Evolutionary conservation across 148 eudicot genomes (phyloP), one percentile per base, ranked within the genome.

Genomic region (Fagopyrum esculentum): DNA sequence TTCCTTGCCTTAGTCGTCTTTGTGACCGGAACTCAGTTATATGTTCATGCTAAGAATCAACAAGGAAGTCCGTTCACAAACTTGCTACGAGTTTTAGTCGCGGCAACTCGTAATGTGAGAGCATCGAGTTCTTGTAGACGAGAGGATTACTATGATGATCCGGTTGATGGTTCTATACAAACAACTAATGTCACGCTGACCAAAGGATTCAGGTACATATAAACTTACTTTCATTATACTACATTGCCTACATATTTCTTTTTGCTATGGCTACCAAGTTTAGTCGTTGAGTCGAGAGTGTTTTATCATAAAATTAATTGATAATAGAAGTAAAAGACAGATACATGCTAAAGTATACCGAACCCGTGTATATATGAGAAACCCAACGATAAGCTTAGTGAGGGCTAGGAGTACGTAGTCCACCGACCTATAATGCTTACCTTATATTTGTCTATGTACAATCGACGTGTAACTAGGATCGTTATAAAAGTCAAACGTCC

Each of bases 41-140:
- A 80, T 76, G 63, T 73, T 40, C 81, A 45, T 72, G 56, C 64
- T 11, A 81, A 81, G 81, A 85, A 78, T 72, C 72, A 63, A 54
- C 78, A 81, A 74, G 83, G 86, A 15, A 84, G 86, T 76, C 90
- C 90, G n/a, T 84, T 81, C 64, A 75, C 73, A 19, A 84, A 85
- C 83, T 78, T 87, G 59, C 80, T 81, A 12, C 79, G 81, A 6
- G 87, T 85, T 63, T 51, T 85, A 19, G 87, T 87, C 26, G 90
- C 86, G 4, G 76, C 86, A 4, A 68, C 80, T 7, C 52, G 76
- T 4, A 87, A 84, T 49, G 72, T 69, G 63, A 81, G 71, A 17
- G 69, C 59, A 70, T 22, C 16, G 7, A 11, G 9, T 11, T 75
- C 75, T 0, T 2, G n/a, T 43, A 69, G 5, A 35, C 48, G 59